A percentile compares a stretch with the other conserved stretches of the same genome.
phyloP scores from a whole-genome alignment of 805 yeast species.

The Priceomyces castillae region DNA sequence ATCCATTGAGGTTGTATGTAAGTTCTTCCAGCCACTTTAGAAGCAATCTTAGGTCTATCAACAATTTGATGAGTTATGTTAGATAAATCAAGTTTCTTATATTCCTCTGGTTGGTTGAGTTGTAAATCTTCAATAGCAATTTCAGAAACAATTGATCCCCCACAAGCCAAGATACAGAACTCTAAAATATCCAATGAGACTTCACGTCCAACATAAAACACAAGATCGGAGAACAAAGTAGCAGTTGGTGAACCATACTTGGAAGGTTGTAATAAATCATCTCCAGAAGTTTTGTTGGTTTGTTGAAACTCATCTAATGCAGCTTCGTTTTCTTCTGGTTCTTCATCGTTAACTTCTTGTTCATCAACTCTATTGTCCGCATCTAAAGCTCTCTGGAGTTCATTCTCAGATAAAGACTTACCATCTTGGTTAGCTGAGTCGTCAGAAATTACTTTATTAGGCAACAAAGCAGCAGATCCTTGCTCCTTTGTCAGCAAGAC shows the following conservation, averaged over 20 bases:
- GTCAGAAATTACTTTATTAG: constrained; percentile 21
- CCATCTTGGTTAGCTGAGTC: constrained; percentile 18
- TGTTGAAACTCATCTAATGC: constrained; percentile 72
- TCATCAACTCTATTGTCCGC: constrained; percentile 34
- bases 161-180: constrained; percentile 79
- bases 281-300: constrained; percentile 62
- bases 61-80: constrained; percentile 88
- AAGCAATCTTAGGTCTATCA: constrained; percentile 80
- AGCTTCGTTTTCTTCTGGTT: constrained; percentile 18
- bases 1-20: constrained; percentile 98
- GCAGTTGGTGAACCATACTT: constrained; percentile 55
- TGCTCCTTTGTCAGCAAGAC: constrained; percentile 58
- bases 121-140: constrained; percentile 76
- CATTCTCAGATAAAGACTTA: constrained; percentile 40
- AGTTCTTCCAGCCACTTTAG: constrained; percentile 85
- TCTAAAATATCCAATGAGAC: constrained; percentile 91
- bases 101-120: constrained; percentile 44
- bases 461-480: constrained; percentile 37
- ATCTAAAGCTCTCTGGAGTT: constrained; percentile 49
- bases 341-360: constrained; percentile 14
- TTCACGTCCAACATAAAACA: constrained; percentile 90
- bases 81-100: constrained; percentile 54
- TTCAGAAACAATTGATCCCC: constrained; percentile 85
- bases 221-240: constrained; percentile 66
- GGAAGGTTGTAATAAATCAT: constrained; percentile 66